Percentiles rank a stretch among this genome's conserved stretches.
These are phyloP conservation scores for Diaporthe sp. DNA, from an alignment of 2,329 filamentous ascomycete genomes.

Conservation along the genomic window DNA sequence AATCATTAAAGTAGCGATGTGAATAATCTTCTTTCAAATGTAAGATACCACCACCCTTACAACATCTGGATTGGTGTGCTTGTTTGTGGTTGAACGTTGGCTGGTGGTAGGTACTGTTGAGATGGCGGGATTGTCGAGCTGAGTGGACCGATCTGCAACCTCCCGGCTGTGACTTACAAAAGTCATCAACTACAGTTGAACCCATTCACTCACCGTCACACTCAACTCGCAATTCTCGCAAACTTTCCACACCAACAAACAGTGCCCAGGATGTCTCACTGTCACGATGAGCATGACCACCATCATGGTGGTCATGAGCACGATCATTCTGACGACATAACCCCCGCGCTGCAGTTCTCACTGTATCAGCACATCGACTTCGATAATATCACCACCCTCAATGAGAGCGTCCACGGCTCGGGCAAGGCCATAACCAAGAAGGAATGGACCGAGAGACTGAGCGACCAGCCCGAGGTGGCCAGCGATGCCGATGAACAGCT, in stretches of 20 bases:
- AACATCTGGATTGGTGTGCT: not conserved
- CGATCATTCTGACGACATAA: conserved; percentile 93
- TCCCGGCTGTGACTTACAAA: conserved; percentile 27
- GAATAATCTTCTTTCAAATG: not conserved
- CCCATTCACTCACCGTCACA: not conserved
- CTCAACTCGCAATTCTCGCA: not conserved
- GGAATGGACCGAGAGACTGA: conserved; percentile 87
- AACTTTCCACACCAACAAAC: not conserved
- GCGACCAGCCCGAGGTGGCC: conserved; percentile 79
- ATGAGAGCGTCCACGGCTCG: conserved; percentile 78
- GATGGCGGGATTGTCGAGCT: not conserved
- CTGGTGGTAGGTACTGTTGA: not conserved
- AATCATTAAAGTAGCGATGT: not conserved
- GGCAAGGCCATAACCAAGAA: conserved; percentile 87
- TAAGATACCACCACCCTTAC: not conserved
- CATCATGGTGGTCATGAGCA: conserved; percentile 74
- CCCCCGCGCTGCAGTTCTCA: conserved; percentile 89
- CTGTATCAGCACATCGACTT: conserved; percentile 96
- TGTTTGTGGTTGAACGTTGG: not conserved
- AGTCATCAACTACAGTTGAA: conserved; percentile 37
- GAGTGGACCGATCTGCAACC: not conserved
- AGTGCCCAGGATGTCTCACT: conserved; percentile 46
- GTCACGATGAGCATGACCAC: conserved; percentile 56
- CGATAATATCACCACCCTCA: conserved; percentile 85
- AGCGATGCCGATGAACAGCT: conserved; percentile 94